Conservation (phyloP, 2,329 filamentous ascomycete genomes). For the Aspergillus caelatus region DNA sequence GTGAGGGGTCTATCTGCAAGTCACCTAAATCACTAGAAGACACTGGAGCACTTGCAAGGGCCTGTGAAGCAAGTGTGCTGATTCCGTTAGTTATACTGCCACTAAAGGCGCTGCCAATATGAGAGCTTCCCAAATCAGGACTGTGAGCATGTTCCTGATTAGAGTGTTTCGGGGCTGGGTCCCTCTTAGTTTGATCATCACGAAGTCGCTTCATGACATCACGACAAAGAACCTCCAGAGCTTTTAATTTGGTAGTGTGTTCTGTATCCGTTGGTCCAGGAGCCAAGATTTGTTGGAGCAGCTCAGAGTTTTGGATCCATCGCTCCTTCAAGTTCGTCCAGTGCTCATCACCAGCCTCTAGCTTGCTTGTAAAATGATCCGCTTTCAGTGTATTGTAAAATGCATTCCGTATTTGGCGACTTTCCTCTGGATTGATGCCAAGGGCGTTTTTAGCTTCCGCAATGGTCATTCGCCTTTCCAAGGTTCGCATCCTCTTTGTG, state of each 20-base stretch:
- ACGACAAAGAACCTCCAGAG: slow-evolving; percentile 70
- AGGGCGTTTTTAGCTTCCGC: slow-evolving; percentile 73
- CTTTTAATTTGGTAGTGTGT: slow-evolving; percentile 61
- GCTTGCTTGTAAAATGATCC: slow-evolving; percentile 71
- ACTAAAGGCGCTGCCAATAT: slow-evolving; percentile 25
- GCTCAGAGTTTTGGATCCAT: slow-evolving; percentile 64
- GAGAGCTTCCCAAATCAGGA: slow-evolving; percentile 24
- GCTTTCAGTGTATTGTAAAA: slow-evolving; percentile 68
- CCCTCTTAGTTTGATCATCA: slow-evolving; percentile 64
- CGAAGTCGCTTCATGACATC: slow-evolving; percentile 78
- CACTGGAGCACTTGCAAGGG: slow-evolving; percentile 45
- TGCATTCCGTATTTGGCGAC: slow-evolving; percentile 65
- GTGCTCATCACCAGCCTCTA: slow-evolving; percentile 70
- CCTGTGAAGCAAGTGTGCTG: slow-evolving; percentile 47
- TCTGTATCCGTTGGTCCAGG: slow-evolving; percentile 56
- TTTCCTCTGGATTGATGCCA: slow-evolving; percentile 69
- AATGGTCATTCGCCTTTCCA: slow-evolving; percentile 69
- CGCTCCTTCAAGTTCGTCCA: slow-evolving; percentile 70
- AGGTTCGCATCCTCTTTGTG: slow-evolving; percentile 73
- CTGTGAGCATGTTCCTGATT: slow-evolving; percentile 26
- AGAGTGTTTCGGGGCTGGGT: slow-evolving; percentile 50
- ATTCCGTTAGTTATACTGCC: slow-evolving; percentile 43
- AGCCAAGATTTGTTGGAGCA: slow-evolving; percentile 59
- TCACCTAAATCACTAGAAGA: slow-evolving; percentile 48
- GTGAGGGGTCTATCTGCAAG: slow-evolving; percentile 65